Conservation (phyloP, 495 filamentous ascomycete genomes). For the Penicillium flavigenum region DNA sequence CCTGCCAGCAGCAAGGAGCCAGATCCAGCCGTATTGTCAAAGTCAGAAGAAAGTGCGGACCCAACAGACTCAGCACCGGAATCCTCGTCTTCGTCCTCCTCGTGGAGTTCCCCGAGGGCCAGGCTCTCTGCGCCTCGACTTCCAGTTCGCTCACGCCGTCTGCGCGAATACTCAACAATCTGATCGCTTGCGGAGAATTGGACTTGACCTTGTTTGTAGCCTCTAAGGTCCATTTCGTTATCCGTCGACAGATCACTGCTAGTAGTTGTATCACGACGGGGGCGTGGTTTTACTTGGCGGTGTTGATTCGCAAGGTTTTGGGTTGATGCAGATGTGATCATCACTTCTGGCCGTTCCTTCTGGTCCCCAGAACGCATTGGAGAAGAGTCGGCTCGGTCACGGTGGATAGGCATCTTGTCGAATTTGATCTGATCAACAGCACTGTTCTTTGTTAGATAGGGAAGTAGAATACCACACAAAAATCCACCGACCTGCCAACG, state of each 20-base stretch:
- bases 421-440: constrained; percentile 85
- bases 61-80: constrained; percentile 64
- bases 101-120: constrained; percentile 40
- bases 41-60: constrained; percentile 65
- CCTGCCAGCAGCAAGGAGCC: constrained; percentile 54
- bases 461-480: background rate
- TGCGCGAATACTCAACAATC: constrained; percentile 56
- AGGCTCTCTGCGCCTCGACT: constrained; percentile 46
- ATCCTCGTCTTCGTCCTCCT: constrained; percentile 54
- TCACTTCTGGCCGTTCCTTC: constrained; percentile 52
- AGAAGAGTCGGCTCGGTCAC: constrained; percentile 75
- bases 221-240: constrained; percentile 73
- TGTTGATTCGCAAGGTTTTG: constrained; percentile 49
- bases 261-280: constrained; percentile 80
- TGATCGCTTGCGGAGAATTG: constrained; percentile 52
- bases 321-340: constrained; percentile 55
- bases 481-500: constrained; percentile 35
- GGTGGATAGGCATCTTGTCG: constrained; percentile 87
- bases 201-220: constrained; percentile 60
- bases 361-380: constrained; percentile 64
- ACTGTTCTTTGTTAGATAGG: constrained; percentile 37
- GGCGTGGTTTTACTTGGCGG: constrained; percentile 71
- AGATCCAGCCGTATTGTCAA: constrained; percentile 64
- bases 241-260: constrained; percentile 92
- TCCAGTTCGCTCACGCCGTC: constrained; percentile 59